Evolutionary conservation across 257 asterid species (phyloP).

Genomic region (Cruciata laevipes): DNA sequence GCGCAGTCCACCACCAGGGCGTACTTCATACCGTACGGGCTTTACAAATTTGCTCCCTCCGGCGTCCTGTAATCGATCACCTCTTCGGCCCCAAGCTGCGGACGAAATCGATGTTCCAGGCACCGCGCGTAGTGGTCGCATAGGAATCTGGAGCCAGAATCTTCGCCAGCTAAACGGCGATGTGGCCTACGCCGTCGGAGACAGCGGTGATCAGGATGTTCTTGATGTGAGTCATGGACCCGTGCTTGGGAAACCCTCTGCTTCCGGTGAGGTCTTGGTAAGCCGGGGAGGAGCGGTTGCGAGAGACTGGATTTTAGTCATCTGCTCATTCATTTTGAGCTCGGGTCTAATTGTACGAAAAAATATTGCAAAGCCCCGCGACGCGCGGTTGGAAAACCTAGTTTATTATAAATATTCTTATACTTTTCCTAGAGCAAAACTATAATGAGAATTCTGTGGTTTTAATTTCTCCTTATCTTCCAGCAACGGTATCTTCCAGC

Average conservation of each 20-base stretch:
- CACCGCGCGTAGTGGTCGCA: conserved; percentile 75
- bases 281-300: conserved; percentile 51
- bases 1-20: conserved; percentile 52
- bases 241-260: conserved; percentile 40
- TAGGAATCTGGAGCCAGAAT: conserved; percentile 27
- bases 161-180: conserved; percentile 69
- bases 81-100: conserved; percentile 70
- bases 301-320: too few relatives aligned
- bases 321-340: too few relatives aligned
- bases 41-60: conserved; percentile 47
- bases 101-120: conserved; percentile 50
- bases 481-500: too few relatives aligned
- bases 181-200: conserved; percentile 71
- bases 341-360: too few relatives aligned
- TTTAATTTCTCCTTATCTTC: too few relatives aligned
- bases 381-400: too few relatives aligned
- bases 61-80: conserved; percentile 61
- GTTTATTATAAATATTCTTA: too few relatives aligned
- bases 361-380: too few relatives aligned
- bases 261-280: conserved; percentile 34
- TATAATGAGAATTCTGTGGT: too few relatives aligned
- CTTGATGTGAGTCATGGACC: conserved; percentile 21
- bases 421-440: too few relatives aligned
- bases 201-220: conserved; percentile 59
- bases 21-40: conserved; percentile 59